Base-by-base conservation (phyloP, 2,329 filamentous ascomycete genomes). In the Fusarium kyushuense region DNA sequence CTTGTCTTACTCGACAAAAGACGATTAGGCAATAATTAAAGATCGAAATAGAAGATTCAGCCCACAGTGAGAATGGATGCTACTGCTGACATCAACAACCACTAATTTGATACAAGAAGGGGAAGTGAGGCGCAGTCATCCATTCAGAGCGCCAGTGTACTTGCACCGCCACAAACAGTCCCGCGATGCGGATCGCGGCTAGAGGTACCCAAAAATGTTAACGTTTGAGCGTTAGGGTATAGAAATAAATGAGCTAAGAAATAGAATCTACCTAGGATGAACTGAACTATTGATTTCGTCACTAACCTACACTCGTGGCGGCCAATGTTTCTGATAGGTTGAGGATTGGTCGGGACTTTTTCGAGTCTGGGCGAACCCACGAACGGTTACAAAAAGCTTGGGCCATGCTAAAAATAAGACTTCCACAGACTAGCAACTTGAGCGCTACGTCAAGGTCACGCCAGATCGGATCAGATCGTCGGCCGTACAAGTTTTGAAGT, bases 91-190 rank as follows among this genome's bases (percentile, higher is more conserved):
- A 61, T 40, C 36, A 51, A 14, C 36, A 42, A 35, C 25, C 66
- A 55, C 64, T 55, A 40, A 56, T 56, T 58, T 47, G 36, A 69
- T 68, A 56, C 63, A 58, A 51, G 55, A 65, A 69, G 48, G 66
- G 53, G 66, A 66, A 59, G 10, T 54, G 63, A 42, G 72, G 72
- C 72, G 72, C 72, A 74, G 72, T 58, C 4, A 11, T 47, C 21
- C 27, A 27, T 27, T 8, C 27, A 27, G 27, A 8, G 9, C 27
- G 27, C 27, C 27, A 9, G 27, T 6, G 27, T 9, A 8, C 6
- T 12, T 41, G 57, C 70, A 74, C 72, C 64, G 72, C 72, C 72
- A 74, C 72, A 72, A 40, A 14, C 27, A 41, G 29, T 11, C 16
- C 23, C 51, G 54, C 41, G 47, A 32, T 49, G n/a, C 35, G n/a